These are phyloP conservation scores for Gossypium arboreum DNA, from an alignment of 345 rosid species.

Conservation along the genomic window DNA sequence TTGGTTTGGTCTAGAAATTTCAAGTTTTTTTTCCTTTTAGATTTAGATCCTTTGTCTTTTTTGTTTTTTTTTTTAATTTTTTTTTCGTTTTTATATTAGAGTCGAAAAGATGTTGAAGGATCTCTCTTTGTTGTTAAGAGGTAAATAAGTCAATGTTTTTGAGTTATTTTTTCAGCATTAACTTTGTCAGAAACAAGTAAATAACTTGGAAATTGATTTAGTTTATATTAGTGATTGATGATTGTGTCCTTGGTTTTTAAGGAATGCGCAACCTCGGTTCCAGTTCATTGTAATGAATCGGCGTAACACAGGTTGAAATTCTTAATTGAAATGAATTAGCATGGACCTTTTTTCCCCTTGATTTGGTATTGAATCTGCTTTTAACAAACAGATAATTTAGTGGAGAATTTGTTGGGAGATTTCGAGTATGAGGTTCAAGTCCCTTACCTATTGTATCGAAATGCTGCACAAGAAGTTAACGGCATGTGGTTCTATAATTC, in stretches of 20 bases:
- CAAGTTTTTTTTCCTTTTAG: not conserved
- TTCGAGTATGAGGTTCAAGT: constrained; percentile 58
- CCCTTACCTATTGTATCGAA: constrained; percentile 56
- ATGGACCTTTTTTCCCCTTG: not conserved
- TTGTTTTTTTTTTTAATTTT: not conserved
- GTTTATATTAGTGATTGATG: not conserved
- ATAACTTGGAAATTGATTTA: constrained; percentile 1
- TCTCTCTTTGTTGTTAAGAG: constrained; percentile 76
- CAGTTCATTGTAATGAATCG: constrained; percentile 82
- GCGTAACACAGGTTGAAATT: constrained; percentile 49
- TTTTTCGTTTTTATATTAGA: constrained; percentile 30
- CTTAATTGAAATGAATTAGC: not conserved
- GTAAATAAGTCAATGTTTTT: constrained; percentile 23
- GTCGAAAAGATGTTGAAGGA: constrained; percentile 82
- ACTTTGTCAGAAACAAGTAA: not conserved
- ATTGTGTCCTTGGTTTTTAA: constrained; percentile 14
- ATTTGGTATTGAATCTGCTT: not conserved
- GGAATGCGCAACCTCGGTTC: constrained; percentile 77
- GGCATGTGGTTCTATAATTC: constrained; percentile 66
- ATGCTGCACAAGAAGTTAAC: constrained; percentile 58
- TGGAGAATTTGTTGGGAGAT: constrained; percentile 60
- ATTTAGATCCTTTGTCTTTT: not conserved
- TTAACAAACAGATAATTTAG: constrained; percentile 44
- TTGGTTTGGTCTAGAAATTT: not conserved
- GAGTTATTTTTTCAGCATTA: not conserved